Evolutionary conservation across 768 basidiomycete species (phyloP), one percentile per base, ranked within the genome.

Genomic region (Trametes coccinea): DNA sequence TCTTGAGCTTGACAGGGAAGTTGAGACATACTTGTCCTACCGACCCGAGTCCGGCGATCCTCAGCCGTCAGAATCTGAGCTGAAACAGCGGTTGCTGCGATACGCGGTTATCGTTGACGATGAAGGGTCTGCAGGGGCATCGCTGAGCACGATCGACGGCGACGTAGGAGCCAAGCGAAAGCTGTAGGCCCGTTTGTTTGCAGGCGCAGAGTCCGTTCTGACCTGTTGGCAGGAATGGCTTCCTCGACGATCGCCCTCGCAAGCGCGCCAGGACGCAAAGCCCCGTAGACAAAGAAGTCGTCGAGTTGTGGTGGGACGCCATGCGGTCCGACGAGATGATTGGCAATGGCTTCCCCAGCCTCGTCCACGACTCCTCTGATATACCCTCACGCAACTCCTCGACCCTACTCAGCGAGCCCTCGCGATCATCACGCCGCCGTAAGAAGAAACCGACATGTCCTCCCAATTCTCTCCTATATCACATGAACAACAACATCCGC

Each of bases 401-500:
- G 56, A 30, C 56, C 49, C 30, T 37, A 49, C 58, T 65, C 48
- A 44, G 30, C 5, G 60, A 64, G 63, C 65, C 57, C 61, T 65
- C 69, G 61, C 72, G 69, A 44, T 40, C 61, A 37, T 22, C 60
- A 59, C 47, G 64, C 53, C 73, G 68, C 69, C 77, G 71, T 69
- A 80, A 78, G 68, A 70, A 70, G 59, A 75, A 77, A 66, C 61
- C 57, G 14, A 53, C 48, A 1, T 61, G 64, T 4, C 52, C 64
- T 6, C 66, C 64, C 17, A 61, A 71, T 59, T 80, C 87, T 1
- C 73, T 93, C 17, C 76, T 92, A n/a, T 75, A 74, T 14, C 67
- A 86, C 55, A 92, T 93, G 86, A 92, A 89, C 70, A 77, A 77
- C 53, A 93, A 93, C 68, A 84, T 93, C 59, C 84, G 80, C 65